Percentiles rank a stretch among this genome's conserved stretches.
phyloP scores from a whole-genome alignment of 2,329 filamentous ascomycete genomes.

The Scopulariopsis brevicaulis region DNA sequence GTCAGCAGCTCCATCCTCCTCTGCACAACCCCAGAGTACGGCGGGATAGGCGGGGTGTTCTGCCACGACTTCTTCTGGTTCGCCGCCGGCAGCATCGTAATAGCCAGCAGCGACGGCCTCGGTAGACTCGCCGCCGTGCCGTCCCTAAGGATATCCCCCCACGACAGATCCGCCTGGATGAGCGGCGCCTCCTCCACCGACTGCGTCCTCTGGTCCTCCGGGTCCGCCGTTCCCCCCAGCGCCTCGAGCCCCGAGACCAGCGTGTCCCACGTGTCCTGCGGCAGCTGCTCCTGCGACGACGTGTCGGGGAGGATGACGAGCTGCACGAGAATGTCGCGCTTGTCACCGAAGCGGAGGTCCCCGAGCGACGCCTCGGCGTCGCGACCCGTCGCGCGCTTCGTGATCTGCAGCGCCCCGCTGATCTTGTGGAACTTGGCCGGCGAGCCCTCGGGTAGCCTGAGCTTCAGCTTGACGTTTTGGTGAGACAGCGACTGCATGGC shows the following conservation, averaged over 20 bases:
- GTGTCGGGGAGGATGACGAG: slow-evolving; percentile 85
- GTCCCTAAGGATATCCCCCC: slow-evolving; percentile 86
- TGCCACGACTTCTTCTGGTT: slow-evolving; percentile 56
- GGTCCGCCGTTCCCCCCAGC: slow-evolving; percentile 75
- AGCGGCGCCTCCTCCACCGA: slow-evolving; percentile 92
- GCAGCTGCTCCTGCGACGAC: slow-evolving; percentile 68
- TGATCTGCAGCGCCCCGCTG: slow-evolving; percentile 89
- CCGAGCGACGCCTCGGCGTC: slow-evolving; percentile 89
- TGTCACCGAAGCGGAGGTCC: slow-evolving; percentile 90
- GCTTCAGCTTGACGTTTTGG: slow-evolving; percentile 92
- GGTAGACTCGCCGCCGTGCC: slow-evolving; percentile 77
- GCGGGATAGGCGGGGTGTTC: slow-evolving; percentile 72
- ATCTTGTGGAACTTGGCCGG: slow-evolving; percentile 99
- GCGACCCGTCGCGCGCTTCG: slow-evolving; percentile 86
- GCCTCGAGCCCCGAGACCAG: slow-evolving; percentile 94
- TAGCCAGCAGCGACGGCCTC: slow-evolving; percentile 80
- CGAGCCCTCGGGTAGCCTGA: slow-evolving; percentile 88
- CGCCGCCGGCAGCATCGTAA: slow-evolving; percentile 78
- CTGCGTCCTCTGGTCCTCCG: slow-evolving; percentile 69
- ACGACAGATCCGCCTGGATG: slow-evolving; percentile 87
- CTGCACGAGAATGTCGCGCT: slow-evolving; percentile 86
- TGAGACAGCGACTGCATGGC: slow-evolving; percentile 92
- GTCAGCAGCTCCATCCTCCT: slow-evolving; percentile 95
- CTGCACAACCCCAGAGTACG: slow-evolving; percentile 90
- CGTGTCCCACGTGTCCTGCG: slow-evolving; percentile 93